Base-by-base conservation (phyloP, 1,284 basidiomycete species). In the Puccinia horiana region DNA sequence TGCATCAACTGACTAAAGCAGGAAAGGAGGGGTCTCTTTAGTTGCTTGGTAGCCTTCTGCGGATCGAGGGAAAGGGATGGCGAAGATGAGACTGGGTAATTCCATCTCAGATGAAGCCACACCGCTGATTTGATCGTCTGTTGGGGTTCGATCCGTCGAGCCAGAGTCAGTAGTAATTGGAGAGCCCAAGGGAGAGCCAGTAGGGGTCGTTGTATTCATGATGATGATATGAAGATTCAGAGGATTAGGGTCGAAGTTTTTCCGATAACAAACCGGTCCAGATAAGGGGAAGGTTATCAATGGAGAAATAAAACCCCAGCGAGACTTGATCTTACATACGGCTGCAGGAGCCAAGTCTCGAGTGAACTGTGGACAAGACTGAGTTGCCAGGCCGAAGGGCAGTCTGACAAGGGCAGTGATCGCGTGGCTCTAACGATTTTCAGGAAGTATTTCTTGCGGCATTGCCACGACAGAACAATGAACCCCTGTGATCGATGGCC, bases 81-180 rank as follows among this genome's bases (percentile, higher is more conserved):
- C 69, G 49, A 81, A 81, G 12, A 81, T 72, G 9, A 81, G 47
- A n/a, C 69, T 74, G 18, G 79, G 79, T n/a, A 81, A 54, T 65
- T 76, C 75, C n/a, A 72, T 72, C 44, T 72, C 69, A 49, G 69
- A 14, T 42, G 69, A 16, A 65, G 63, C 16, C 16, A 16, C 16
- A 2, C 2, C 37, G 63, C 11, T 18, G 26, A 65, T 26, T 29
- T 37, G 32, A 18, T 65, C 63, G 32, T 29, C 63, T 65, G 32
- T 35, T 8, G 32, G 37, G 2, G 11, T 26, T 37, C 11, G 32
- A 37, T 29, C 35, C 12, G 11, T 29, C 37, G 32, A 37, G 2
- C 37, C 32, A 56, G 23, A 20, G 6, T 56, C n/a, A 26, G 23
- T 8, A 26, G 54, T 56, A 8, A 26, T 26, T n/a, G 54, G n/a